Percentiles rank a stretch among this genome's conserved stretches.
phyloP scores from a whole-genome alignment of 495 filamentous ascomycete genomes.

The Penicillium bialowiezense region DNA sequence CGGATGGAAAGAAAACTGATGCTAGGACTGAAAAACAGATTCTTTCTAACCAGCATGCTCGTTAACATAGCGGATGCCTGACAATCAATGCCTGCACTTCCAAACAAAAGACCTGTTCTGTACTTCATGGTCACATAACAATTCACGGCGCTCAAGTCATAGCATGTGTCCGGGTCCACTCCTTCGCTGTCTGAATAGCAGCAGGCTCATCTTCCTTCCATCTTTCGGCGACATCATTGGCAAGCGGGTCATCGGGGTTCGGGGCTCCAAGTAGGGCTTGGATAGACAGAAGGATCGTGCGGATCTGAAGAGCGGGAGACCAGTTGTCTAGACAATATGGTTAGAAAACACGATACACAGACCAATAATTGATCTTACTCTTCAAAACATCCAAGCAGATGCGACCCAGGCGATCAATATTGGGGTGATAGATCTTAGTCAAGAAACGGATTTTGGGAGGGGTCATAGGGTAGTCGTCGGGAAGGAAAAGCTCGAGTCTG shows the following conservation, averaged over 20 bases:
- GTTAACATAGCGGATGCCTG: background rate
- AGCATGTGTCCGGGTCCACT: slow-evolving; percentile 83
- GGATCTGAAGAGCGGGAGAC: slow-evolving; percentile 97
- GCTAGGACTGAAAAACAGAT: background rate
- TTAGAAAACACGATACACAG: slow-evolving; percentile 8
- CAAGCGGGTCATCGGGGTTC: slow-evolving; percentile 95
- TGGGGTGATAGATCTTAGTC: slow-evolving; percentile 98
- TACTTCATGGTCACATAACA: slow-evolving; percentile 42
- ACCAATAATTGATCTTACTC: slow-evolving; percentile 52
- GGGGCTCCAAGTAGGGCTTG: slow-evolving; percentile 94
- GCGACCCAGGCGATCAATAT: slow-evolving; percentile 94
- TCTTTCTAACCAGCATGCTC: slow-evolving; percentile 12
- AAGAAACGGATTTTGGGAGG: slow-evolving; percentile 97
- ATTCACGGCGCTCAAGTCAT: slow-evolving; percentile 42
- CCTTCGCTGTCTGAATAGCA: slow-evolving; percentile 83
- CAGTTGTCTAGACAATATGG: slow-evolving; percentile 75
- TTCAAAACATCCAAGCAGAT: slow-evolving; percentile 98
- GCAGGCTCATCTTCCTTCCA: slow-evolving; percentile 95
- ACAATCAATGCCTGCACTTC: slow-evolving; percentile 8
- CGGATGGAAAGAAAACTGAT: background rate
- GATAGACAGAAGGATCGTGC: slow-evolving; percentile 95
- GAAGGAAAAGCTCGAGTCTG: slow-evolving; percentile 97
- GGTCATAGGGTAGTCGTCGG: slow-evolving; percentile 99
- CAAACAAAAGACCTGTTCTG: slow-evolving; percentile 9
- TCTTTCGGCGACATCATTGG: slow-evolving; percentile 94